Evolutionary conservation across 345 rosid genomes (phyloP).

Genomic region (Clausena lansium): DNA sequence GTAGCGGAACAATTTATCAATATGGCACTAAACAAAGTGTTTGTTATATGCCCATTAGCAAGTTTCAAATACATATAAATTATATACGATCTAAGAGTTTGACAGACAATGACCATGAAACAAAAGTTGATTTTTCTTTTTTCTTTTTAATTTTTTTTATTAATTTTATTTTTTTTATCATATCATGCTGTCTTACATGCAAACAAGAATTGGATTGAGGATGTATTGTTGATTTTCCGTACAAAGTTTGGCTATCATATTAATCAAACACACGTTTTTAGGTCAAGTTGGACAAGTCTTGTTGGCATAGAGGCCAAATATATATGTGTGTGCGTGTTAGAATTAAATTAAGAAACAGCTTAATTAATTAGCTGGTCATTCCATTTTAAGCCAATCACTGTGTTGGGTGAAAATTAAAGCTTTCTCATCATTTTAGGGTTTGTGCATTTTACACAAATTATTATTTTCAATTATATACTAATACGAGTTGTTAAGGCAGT

Average conservation of each 20-base stretch:
- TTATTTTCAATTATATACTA: neutral
- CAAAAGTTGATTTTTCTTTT: neutral
- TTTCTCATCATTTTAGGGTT: constrained; percentile 38
- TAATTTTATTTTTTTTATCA: no score
- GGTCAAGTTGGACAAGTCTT: constrained; percentile 38
- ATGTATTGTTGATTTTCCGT: neutral
- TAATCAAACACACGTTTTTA: constrained; percentile 29
- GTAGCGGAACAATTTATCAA: neutral
- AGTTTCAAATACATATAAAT: neutral
- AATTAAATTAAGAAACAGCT: neutral
- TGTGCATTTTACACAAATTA: constrained; percentile 9
- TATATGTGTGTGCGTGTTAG: constrained; percentile 2
- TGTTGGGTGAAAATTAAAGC: constrained; percentile 29
- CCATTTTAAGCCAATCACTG: constrained; percentile 49
- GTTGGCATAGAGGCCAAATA: constrained; percentile 31
- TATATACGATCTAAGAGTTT: neutral
- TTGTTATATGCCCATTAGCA: neutral
- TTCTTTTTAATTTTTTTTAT: no score
- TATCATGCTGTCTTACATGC: neutral
- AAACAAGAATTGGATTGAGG: neutral
- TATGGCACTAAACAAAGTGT: neutral
- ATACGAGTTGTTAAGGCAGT: constrained; percentile 36
- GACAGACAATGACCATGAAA: neutral
- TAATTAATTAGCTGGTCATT: constrained; percentile 41
- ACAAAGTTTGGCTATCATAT: constrained; percentile 30